Evolutionary conservation across 116 monocot species (phyloP).

Genomic region (Phalaenopsis hybrid): DNA sequence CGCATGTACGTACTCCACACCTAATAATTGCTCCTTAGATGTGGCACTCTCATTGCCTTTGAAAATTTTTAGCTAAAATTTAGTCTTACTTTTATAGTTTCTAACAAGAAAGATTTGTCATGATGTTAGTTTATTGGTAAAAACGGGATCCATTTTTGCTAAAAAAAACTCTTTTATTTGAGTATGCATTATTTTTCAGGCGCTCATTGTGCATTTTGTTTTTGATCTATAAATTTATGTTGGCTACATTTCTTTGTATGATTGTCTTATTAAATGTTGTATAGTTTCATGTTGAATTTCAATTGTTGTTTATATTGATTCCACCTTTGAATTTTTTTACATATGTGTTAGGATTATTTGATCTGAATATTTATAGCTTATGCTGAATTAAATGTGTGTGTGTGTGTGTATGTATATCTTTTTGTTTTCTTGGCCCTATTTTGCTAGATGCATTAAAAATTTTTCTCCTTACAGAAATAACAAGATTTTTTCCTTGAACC

Average conservation of each 20-base stretch:
- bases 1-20: too few relatives aligned
- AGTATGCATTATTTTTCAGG: not conserved
- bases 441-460: not conserved
- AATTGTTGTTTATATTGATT: not conserved
- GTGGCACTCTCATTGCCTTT: not conserved
- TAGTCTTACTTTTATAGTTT: not conserved
- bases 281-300: not conserved
- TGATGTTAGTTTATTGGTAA: conserved; percentile 1
- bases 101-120: not conserved
- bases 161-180: not conserved
- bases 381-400: not conserved
- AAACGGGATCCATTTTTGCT: not conserved
- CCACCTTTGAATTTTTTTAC: not conserved
- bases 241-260: not conserved
- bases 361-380: not conserved
- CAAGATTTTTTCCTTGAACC: not conserved
- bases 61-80: not conserved
- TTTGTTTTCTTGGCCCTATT: not conserved
- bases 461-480: not conserved
- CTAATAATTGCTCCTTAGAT: not conserved
- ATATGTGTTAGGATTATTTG: not conserved
- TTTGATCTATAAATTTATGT: not conserved
- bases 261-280: not conserved
- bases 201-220: not conserved
- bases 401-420: not conserved